Evolutionary conservation across 768 basidiomycete species (phyloP), one percentile per base, ranked within the genome.

Genomic region (Chiua virens): DNA sequence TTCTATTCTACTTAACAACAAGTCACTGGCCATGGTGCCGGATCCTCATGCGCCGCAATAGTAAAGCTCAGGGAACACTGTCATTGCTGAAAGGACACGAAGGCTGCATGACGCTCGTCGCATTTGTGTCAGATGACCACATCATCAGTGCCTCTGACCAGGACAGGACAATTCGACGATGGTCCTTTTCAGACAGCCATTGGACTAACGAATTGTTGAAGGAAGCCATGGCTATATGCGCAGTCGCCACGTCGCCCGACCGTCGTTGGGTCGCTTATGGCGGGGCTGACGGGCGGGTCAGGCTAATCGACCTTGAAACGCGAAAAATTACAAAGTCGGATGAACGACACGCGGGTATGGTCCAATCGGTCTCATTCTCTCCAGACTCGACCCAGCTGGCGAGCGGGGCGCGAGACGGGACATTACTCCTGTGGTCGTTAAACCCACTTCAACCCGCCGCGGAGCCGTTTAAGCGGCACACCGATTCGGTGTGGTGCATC

Each of bases 131-230:
- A 1, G 38, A 47, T 7, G 46, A 50, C 22, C 42, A 49, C 3
- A 44, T 62, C 10, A 46, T 62, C n/a, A 64, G 61, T 8, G 55
- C 61, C 4, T 61, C 61, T 18, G 51, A 51, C 27, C 49, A 49
- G 14, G 61, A 62, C 50, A 36, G 11, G 27, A 57, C 55, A 30
- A 32, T 64, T n/a, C 61, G 54, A 14, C 50, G 14, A n/a, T 62
- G 58, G 58, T 42, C 15, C 42, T 32, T 6, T 30, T 30, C 28
- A 30, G 28, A 30, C 11, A 11, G 28, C 28, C 28, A 30, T 9
- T 30, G 48, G 6, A 35, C 13, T 5, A 21, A 27, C 13, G 17
- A 48, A 8, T 17, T 58, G 17, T 14, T 64, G 5, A 53, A 25
- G n/a, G 54, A 54, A 25, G n/a, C 13, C 5, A 21, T 43, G 13